A percentile compares a stretch with the other conserved stretches of the same genome.
Evolutionary conservation across 176 grass and related monocot genomes (phyloP).

Genomic region (Thinopyrum elongatum): DNA sequence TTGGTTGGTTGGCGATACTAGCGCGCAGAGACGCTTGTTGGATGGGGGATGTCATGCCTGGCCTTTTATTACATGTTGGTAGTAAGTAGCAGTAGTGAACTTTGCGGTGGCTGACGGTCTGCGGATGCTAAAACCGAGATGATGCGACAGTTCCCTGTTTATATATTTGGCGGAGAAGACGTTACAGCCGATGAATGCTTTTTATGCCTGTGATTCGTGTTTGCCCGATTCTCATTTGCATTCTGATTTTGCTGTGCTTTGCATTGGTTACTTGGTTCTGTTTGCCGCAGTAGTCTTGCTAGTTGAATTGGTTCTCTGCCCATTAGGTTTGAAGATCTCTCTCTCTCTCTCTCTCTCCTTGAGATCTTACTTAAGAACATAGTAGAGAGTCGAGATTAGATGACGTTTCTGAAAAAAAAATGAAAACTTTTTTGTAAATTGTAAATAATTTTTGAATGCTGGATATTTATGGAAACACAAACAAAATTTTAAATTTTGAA

Average conservation of each 20-base stretch:
- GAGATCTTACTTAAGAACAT: too few relatives aligned
- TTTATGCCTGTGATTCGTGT: not conserved
- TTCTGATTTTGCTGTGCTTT: too few relatives aligned
- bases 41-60: too few relatives aligned
- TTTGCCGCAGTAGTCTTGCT: not conserved
- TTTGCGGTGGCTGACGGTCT: not conserved
- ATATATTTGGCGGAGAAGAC: not conserved
- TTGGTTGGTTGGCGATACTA: not conserved
- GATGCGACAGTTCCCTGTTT: not conserved
- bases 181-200: not conserved
- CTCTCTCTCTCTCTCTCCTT: too few relatives aligned
- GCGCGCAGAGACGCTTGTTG: too few relatives aligned
- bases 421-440: too few relatives aligned
- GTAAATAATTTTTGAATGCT: too few relatives aligned
- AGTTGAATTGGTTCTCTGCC: not conserved
- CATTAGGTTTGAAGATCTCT: too few relatives aligned
- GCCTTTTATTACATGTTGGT: not conserved
- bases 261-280: not conserved
- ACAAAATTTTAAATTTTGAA: too few relatives aligned
- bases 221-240: not conserved
- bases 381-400: too few relatives aligned
- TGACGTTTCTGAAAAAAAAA: too few relatives aligned
- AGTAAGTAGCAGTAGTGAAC: not conserved
- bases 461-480: too few relatives aligned
- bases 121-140: not conserved